These are phyloP conservation scores for Amyloporia xantha DNA, from an alignment of 768 basidiomycete species.

Conservation along the genomic window DNA sequence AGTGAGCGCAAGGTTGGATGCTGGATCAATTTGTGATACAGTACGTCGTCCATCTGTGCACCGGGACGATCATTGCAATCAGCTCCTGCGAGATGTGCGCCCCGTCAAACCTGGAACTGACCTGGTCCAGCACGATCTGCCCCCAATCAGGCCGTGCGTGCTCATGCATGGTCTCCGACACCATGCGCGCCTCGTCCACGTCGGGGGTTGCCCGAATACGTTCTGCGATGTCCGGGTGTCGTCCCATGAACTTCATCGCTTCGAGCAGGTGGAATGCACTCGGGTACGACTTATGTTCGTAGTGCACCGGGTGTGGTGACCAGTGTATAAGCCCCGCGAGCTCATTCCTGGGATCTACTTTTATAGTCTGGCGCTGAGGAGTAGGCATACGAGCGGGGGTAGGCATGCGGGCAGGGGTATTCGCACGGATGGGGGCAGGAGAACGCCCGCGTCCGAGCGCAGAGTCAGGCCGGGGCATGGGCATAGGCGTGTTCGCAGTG, in stretches of 20 bases:
- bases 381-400: constrained; percentile 25
- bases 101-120: no score
- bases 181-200: constrained; percentile 31
- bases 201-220: constrained; percentile 40
- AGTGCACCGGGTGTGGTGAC: constrained; percentile 57
- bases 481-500: neutral
- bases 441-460: constrained; percentile 2
- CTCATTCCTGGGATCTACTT: constrained; percentile 18
- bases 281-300: constrained; percentile 49
- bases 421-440: constrained; percentile 12
- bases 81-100: neutral
- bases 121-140: constrained; percentile 40
- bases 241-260: constrained; percentile 59
- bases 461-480: neutral
- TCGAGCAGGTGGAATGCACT: constrained; percentile 73
- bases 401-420: neutral
- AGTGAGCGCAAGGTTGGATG: constrained; percentile 49
- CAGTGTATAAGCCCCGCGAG: constrained; percentile 55
- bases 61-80: no score
- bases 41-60: constrained; percentile 52
- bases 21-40: constrained; percentile 65
- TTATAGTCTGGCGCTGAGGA: constrained; percentile 29
- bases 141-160: constrained; percentile 54
- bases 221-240: constrained; percentile 47
- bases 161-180: constrained; percentile 24